Conservation (phyloP, 805 yeast genomes). For the Metschnikowia chrysomelidarum region DNA sequence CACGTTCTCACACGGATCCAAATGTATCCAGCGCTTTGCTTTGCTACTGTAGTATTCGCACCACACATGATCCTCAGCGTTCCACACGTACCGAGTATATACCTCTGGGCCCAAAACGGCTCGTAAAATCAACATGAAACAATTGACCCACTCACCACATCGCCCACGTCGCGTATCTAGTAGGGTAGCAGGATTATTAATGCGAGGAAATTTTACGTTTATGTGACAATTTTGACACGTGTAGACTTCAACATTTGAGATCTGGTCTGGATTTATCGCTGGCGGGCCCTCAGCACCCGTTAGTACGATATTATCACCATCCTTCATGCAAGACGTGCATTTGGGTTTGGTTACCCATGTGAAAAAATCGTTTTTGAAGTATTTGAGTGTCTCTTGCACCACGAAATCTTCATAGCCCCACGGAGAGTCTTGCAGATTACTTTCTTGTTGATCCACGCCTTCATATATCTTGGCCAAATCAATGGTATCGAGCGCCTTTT, state of each 20-base stretch:
- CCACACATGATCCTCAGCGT: conserved; percentile 95
- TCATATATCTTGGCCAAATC: conserved; percentile 58
- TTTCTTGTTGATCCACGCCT: conserved; percentile 55
- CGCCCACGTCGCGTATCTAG: conserved; percentile 68
- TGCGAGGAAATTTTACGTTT: conserved; percentile 66
- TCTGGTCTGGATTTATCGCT: conserved; percentile 35
- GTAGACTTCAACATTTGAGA: conserved; percentile 63
- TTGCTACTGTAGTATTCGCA: conserved; percentile 74
- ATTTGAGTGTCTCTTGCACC: conserved; percentile 32
- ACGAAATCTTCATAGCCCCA: conserved; percentile 35
- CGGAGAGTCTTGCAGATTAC: neutral
- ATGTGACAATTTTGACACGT: conserved; percentile 52
- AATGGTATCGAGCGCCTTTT: conserved; percentile 59
- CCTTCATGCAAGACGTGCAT: conserved; percentile 52
- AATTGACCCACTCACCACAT: conserved; percentile 95
- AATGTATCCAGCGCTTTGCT: conserved; percentile 75
- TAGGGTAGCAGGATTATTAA: conserved; percentile 63
- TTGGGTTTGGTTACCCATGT: conserved; percentile 75
- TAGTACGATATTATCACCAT: conserved; percentile 35
- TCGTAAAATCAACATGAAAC: conserved; percentile 67
- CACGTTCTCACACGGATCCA: conserved; percentile 85
- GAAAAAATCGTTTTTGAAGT: conserved; percentile 75
- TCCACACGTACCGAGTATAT: conserved; percentile 69
- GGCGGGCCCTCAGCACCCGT: conserved; percentile 43
- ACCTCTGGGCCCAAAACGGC: conserved; percentile 51